phyloP scores from a whole-genome alignment of 306 rosid species.

The Pyrus betulifolia region DNA sequence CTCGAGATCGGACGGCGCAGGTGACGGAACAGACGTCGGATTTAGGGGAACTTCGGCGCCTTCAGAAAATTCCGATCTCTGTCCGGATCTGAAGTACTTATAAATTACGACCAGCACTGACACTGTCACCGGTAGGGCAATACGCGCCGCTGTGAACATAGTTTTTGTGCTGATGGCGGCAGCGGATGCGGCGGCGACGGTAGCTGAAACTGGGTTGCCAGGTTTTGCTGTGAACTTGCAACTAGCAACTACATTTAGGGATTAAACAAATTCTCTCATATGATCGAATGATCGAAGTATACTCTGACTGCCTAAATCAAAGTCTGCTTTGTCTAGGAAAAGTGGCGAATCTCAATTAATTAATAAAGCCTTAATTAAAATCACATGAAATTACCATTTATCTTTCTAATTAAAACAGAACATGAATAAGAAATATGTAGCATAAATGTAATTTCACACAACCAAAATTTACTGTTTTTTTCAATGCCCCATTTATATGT shows the following conservation, averaged over 20 bases:
- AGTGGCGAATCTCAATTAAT: not conserved
- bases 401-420: no score
- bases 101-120: not conserved
- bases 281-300: no score
- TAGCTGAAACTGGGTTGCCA: not conserved
- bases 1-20: no score
- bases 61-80: not conserved
- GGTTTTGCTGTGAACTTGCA: not conserved
- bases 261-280: no score
- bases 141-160: not conserved
- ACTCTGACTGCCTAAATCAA: not conserved
- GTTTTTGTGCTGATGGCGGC: not conserved
- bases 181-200: not conserved
- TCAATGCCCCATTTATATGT: no score
- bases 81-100: slow-evolving; percentile 54
- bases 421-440: no score
- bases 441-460: no score
- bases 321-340: not conserved
- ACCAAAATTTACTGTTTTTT: no score
- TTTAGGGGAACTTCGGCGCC: slow-evolving; percentile 6
- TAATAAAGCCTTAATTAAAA: no score
- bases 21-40: not conserved
- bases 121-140: not conserved
- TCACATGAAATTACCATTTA: no score
- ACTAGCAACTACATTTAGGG: not conserved